These are phyloP conservation scores for Clarireedia paspali DNA, from an alignment of 2,329 filamentous ascomycete genomes.

Conservation along the genomic window DNA sequence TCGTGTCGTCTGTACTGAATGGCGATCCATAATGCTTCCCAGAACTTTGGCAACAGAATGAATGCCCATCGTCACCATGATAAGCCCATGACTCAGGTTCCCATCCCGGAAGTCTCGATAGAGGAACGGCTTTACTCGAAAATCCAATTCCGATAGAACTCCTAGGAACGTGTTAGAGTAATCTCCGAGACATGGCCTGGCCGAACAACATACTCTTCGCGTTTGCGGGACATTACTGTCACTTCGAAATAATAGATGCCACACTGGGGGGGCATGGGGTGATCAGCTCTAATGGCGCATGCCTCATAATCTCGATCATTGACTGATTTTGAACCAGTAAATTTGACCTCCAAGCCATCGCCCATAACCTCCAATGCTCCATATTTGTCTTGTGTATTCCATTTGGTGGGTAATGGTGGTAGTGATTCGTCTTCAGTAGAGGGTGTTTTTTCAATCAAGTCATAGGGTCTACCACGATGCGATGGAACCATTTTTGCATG, in stretches of 20 bases:
- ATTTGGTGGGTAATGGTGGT: slow-evolving; percentile 68
- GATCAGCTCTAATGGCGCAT: slow-evolving; percentile 72
- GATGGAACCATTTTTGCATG: slow-evolving; percentile 51
- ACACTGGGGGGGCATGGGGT: slow-evolving; percentile 80
- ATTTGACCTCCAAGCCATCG: slow-evolving; percentile 66
- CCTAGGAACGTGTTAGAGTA: slow-evolving; percentile 30
- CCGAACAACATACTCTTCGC: slow-evolving; percentile 49
- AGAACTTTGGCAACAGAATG: slow-evolving; percentile 47
- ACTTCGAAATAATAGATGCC: slow-evolving; percentile 94
- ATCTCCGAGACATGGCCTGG: neutral
- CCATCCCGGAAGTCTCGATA: slow-evolving; percentile 56
- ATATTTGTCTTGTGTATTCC: slow-evolving; percentile 75
- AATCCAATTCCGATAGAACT: slow-evolving; percentile 58
- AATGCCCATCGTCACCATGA: slow-evolving; percentile 60
- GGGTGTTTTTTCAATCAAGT: slow-evolving; percentile 71
- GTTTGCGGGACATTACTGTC: slow-evolving; percentile 54
- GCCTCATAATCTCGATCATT: slow-evolving; percentile 62
- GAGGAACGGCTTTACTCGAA: slow-evolving; percentile 43
- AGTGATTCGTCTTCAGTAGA: slow-evolving; percentile 52
- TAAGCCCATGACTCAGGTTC: slow-evolving; percentile 63
- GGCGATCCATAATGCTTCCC: slow-evolving; percentile 50
- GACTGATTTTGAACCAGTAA: slow-evolving; percentile 39
- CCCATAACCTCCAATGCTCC: slow-evolving; percentile 63
- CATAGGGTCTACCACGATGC: slow-evolving; percentile 74
- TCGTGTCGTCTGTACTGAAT: slow-evolving; percentile 49